These are phyloP conservation scores for Lasiosphaeriaceae sp. DNA, from an alignment of 495 filamentous ascomycete species.

Conservation along the genomic window DNA sequence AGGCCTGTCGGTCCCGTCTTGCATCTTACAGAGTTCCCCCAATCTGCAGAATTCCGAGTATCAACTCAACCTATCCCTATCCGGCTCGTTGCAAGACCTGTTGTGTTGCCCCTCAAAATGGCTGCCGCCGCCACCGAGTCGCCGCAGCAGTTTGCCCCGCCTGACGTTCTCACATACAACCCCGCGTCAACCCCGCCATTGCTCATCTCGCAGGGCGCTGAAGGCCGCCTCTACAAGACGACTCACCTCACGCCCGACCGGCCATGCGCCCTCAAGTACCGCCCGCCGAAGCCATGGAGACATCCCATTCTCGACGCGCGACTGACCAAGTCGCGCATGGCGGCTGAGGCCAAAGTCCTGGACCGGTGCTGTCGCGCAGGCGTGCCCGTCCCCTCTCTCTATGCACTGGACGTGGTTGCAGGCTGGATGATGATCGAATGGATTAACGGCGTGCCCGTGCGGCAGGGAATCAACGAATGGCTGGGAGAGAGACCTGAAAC, in stretches of 20 bases:
- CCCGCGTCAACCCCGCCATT: conserved; percentile 49
- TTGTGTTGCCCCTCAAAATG: background rate
- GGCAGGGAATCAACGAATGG: conserved; percentile 63
- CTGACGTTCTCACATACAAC: conserved; percentile 57
- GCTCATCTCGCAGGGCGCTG: conserved; percentile 87
- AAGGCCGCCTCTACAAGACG: conserved; percentile 88
- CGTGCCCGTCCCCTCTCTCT: conserved; percentile 70
- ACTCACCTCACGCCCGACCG: conserved; percentile 66
- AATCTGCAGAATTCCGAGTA: too few species aligned
- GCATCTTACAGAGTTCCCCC: too few species aligned
- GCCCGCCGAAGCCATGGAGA: conserved; percentile 86
- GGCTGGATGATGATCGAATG: conserved; percentile 92
- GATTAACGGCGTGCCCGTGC: conserved; percentile 70
- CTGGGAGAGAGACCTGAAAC: conserved; percentile 44
- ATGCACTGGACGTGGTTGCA: conserved; percentile 66
- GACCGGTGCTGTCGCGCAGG: conserved; percentile 71
- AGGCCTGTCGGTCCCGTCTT: background rate
- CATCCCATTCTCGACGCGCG: conserved; percentile 87
- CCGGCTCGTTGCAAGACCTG: background rate
- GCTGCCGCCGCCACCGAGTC: conserved; percentile 3
- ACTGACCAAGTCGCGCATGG: conserved; percentile 78
- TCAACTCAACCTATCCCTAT: too few species aligned
- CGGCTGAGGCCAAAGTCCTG: conserved; percentile 82
- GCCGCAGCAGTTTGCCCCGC: conserved; percentile 47
- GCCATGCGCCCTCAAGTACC: conserved; percentile 84